These are phyloP conservation scores for Biancaea sappan DNA, from an alignment of 306 rosid species.

Conservation along the genomic window DNA sequence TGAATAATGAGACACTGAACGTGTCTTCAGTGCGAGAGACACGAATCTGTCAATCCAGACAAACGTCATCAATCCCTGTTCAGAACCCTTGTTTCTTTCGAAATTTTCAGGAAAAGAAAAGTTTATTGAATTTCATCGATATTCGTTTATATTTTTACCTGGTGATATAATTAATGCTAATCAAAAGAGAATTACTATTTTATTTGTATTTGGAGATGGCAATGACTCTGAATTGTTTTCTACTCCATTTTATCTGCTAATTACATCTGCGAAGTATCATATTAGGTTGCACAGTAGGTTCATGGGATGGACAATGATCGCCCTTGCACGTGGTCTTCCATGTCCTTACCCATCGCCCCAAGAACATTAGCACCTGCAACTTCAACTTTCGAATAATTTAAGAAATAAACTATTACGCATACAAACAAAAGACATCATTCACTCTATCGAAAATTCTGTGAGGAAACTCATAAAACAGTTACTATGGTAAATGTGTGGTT, in stretches of 20 bases:
- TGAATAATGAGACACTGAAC: constrained; percentile 49
- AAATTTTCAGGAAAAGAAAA: neutral
- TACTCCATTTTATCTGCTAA: neutral
- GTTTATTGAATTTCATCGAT: constrained; percentile 39
- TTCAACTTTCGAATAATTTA: constrained; percentile 50
- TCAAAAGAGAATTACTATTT: constrained; percentile 43
- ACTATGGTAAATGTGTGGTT: constrained; percentile 30
- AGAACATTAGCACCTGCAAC: constrained; percentile 54
- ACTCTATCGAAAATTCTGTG: constrained; percentile 22
- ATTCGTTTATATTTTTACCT: constrained; percentile 41
- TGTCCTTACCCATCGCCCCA: constrained; percentile 49
- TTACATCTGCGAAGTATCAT: constrained; percentile 30
- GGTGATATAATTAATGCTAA: constrained; percentile 13
- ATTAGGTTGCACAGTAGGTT: constrained; percentile 40
- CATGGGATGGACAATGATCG: constrained; percentile 68
- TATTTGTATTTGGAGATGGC: constrained; percentile 27
- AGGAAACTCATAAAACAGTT: constrained; percentile 30
- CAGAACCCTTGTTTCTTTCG: constrained; percentile 49
- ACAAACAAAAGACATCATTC: constrained; percentile 41
- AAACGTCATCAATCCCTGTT: constrained; percentile 41
- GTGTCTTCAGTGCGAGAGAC: constrained; percentile 58
- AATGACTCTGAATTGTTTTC: constrained; percentile 32
- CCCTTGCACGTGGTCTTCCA: constrained; percentile 70
- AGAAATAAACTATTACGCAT: constrained; percentile 32
- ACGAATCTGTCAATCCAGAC: constrained; percentile 48